A percentile compares a stretch with the other conserved stretches of the same genome.
Conservation (phyloP, 768 basidiomycete species). For the Asterophora lycoperdoides region DNA sequence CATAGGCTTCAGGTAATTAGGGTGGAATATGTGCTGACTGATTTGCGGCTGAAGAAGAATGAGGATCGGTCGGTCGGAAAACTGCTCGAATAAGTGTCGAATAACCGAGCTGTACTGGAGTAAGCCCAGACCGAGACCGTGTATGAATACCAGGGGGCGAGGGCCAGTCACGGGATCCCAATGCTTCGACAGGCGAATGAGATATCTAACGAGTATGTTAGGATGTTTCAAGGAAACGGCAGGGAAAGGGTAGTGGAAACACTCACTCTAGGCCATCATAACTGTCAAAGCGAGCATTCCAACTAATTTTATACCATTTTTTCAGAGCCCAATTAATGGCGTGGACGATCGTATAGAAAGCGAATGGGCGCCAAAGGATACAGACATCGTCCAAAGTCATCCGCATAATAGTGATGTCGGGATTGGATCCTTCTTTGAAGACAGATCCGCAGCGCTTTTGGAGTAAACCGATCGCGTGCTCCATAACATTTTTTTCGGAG, state of each 20-base stretch:
- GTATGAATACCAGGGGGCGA: conserved; percentile 77
- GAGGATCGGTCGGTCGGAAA: conserved; percentile 69
- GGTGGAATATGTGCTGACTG: conserved; percentile 81
- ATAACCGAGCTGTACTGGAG: conserved; percentile 66
- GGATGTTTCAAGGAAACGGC: background rate
- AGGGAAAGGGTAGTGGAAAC: background rate
- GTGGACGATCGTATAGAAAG: conserved; percentile 54
- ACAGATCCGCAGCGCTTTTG: conserved; percentile 68
- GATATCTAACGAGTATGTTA: conserved; percentile 45
- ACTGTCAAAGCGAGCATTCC: conserved; percentile 39
- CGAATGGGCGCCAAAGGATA: conserved; percentile 63
- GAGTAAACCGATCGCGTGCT: conserved; percentile 56
- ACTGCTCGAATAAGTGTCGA: conserved; percentile 47
- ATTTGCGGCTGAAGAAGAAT: conserved; percentile 80
- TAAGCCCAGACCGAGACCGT: conserved; percentile 85
- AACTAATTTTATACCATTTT: conserved; percentile 37
- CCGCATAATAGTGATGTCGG: conserved; percentile 49
- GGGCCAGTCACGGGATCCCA: conserved; percentile 59
- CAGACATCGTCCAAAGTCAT: conserved; percentile 77
- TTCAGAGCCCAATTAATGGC: conserved; percentile 46
- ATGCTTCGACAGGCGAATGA: conserved; percentile 61
- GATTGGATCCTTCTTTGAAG: conserved; percentile 58
- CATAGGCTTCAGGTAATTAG: conserved; percentile 66
- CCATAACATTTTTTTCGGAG: conserved; percentile 45
- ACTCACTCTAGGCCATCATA: conserved; percentile 71